These are phyloP conservation scores for Trichoderma atrobrunneum DNA, from an alignment of 2,329 filamentous ascomycete genomes.

Conservation along the genomic window DNA sequence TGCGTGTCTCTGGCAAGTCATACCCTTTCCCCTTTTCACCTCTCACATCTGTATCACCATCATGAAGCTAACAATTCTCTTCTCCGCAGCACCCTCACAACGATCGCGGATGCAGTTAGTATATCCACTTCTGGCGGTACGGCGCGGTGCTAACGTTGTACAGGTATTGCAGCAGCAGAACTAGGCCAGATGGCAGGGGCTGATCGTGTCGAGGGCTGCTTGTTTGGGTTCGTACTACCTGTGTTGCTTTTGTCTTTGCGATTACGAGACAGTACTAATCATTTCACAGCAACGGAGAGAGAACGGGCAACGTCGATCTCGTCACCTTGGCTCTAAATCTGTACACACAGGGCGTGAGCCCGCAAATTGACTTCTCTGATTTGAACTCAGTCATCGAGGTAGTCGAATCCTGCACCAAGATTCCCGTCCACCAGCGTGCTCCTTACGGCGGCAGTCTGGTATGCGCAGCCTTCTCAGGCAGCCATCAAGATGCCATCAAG, in stretches of 20 bases:
- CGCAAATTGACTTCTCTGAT: not conserved
- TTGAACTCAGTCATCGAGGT: slow-evolving; percentile 2
- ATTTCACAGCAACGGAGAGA: not conserved
- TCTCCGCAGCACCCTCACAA: not conserved
- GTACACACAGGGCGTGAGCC: slow-evolving; percentile 4
- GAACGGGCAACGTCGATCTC: slow-evolving; percentile 8
- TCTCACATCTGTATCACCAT: not conserved
- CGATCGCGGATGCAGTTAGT: slow-evolving; percentile 10
- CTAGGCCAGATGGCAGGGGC: slow-evolving; percentile 6
- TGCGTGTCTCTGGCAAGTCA: slow-evolving; percentile 2
- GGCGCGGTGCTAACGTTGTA: not conserved
- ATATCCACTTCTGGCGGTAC: not conserved
- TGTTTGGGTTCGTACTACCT: slow-evolving; percentile 3
- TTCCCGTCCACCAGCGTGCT: slow-evolving; percentile 4
- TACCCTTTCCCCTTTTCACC: not conserved
- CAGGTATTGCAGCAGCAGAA: slow-evolving; percentile 8
- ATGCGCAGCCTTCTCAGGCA: slow-evolving; percentile 6
- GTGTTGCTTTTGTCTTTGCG: not conserved
- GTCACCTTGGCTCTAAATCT: slow-evolving; percentile 5
- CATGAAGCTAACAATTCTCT: not conserved
- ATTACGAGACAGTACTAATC: not conserved
- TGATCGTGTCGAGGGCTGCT: slow-evolving; percentile 1
- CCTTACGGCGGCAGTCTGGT: slow-evolving; percentile 1
- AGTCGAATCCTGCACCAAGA: slow-evolving; percentile 7
- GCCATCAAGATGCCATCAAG: slow-evolving; percentile 8